Base-by-base conservation (phyloP, 2,329 filamentous ascomycete species). In the Aspergillus hiratsukae region DNA sequence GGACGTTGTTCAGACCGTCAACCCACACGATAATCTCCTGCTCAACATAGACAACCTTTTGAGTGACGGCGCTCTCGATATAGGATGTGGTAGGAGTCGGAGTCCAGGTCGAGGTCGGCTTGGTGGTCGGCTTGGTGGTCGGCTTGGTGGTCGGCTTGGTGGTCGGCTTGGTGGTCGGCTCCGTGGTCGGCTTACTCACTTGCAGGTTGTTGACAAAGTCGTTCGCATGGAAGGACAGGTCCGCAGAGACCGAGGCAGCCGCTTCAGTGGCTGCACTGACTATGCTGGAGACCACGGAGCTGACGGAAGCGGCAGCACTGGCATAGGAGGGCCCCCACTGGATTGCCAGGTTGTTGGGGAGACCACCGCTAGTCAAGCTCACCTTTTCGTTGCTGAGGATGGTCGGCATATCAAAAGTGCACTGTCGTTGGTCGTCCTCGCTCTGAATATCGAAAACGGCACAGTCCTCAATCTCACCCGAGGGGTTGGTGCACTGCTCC, bases 401-500 rank as follows among this genome's bases (percentile, higher is more conserved):
- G 0, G 72, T 59, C 3, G 89, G 87, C 1, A 86, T 59, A 0
- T 82, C 69, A 68, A 93, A 81, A 51, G 79, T 77, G 78, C 91
- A 96, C 56, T 82, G 64, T 1, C 70, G 64, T 66, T 82, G 80
- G 10, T 80, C 77, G 0, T 74, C 71, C 27, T 85, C 79, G 52
- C 73, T 74, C 70, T 92, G 85, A 54, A 95, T 78, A 52, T 80
- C 77, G 75, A 97, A 96, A 29, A 94, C 64, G 0, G 83, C 75
- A 76, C 92, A 97, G 72, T 92, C 90, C 46, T 80, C 66, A 48
- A 96, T 84, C 45, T 78, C 67, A 35, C 92, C 92, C 9, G 84
- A 86, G 0, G 67, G 68, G 72, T 85, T 88, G 52, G 87, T 93
- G 81, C 92, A 96, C 7, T 79, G 82, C 49, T 91, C 72, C 59